Evolutionary conservation across 2,329 filamentous ascomycete species (phyloP), one percentile per base, ranked within the genome.

Genomic region (Macrophomina phaseolina): DNA sequence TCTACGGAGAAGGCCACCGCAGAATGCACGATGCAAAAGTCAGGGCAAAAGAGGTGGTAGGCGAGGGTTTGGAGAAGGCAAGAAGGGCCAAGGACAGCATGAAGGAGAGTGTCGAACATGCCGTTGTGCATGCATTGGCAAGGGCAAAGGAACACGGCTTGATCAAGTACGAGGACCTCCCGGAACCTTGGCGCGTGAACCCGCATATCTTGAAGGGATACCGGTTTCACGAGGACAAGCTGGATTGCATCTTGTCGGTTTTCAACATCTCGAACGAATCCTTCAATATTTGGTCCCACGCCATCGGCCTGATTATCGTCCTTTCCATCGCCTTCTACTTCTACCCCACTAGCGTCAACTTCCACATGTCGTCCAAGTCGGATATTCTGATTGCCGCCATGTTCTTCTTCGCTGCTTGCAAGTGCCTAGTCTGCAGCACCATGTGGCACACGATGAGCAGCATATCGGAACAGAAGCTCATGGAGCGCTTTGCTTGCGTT

Each of bases 361-460:
- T 98, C 81, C 89, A 87, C 55, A 84, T 92, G 69, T 96, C 92
- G 79, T 93, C 91, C 67, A 96, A 93, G 64, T 88, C 91, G 58
- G 95, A 99, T 76, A 88, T 98, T 68, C 87, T 95, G 75, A 93
- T 99, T 69, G 94, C 94, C 0, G 93, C 91, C 28, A 86, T 96
- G 71, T 99, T 99, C 85, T 97, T 99, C 83, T 92, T 97, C 75
- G 95, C 94, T 56, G 95, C 95, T 53, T 93, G 90, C 83, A 93
- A 98, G 79, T 98, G 94, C 75, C 87, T 99, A 65, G 89, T 94
- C 76, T 99, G 95, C 88, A 96, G 91, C 69, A 94, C 91, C 70
- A 89, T 98, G 75, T 99, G 95, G 95, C 95, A 99, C 82, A 97
- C 95, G 32, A 98, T 99, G 93, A 97, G 94, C 82, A 93, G 92